Base-by-base conservation (phyloP, 2,329 filamentous ascomycete genomes). In the Scedosporium dehoogii region DNA sequence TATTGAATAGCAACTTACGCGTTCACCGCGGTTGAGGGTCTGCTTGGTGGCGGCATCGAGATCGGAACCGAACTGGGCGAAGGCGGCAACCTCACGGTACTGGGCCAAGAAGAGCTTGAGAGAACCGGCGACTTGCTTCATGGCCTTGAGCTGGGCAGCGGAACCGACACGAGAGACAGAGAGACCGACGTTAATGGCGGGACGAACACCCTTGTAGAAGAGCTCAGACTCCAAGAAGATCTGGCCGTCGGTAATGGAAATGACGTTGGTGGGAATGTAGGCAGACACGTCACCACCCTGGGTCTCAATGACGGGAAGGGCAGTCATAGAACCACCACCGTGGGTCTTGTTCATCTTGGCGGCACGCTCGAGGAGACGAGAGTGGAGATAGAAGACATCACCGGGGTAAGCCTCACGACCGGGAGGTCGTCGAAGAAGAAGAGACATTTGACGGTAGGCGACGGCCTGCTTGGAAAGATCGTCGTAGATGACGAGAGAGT, bases 61-160 rank as follows among this genome's bases (percentile, higher is more conserved):
- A 85, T 99, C 94, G 76, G 94, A 99, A 89, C 94, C 94, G 87
- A 99, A 99, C 83, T 99, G 94, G 73, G 94, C 93, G 82, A 99
- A 99, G 72, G 94, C 94, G 74, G 94, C 94, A 68, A 99, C 94
- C 82, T 99, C 94, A 94, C 94, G 94, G 88, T 99, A 99, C 85
- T 99, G 94, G 73, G 94, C 94, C 90, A 99, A 91, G 92, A 97
- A 99, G 73, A 99, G 92, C 88, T 99, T 99, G 76, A 99, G 85
- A 71, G 93, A 97, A 87, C 94, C 94, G 75, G 94, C 94, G 73
- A 99, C 94, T 86, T 99, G 94, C 88, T 99, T 99, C 94, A 99
- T 99, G 82, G 94, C 92, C 91, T 97, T 99, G 79, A 97, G 87
- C 87, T 99, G 94, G 77, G 94, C 94, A 78, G 94, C 91, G 75